A percentile compares a stretch with the other conserved stretches of the same genome.
phyloP scores from a whole-genome alignment of 1,284 basidiomycete species.

The Pseudozyma sp. region DNA sequence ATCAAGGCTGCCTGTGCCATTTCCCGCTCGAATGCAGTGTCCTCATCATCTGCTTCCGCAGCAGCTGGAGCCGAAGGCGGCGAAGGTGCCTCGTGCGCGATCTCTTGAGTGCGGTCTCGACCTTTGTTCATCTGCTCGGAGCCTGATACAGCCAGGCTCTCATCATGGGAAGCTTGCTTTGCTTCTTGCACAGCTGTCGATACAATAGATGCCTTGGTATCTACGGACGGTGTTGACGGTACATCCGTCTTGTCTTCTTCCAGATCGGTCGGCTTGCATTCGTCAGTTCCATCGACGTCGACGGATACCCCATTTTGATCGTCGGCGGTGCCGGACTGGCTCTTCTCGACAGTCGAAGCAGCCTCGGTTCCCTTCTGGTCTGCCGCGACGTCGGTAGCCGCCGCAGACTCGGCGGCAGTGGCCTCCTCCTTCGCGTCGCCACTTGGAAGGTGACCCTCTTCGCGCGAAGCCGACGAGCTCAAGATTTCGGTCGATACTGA shows the following conservation, averaged over 20 bases:
- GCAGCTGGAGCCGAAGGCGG: neutral
- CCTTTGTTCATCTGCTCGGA: neutral
- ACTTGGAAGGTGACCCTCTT: neutral
- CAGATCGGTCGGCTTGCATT: neutral
- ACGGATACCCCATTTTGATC: neutral
- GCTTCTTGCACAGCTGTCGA: neutral
- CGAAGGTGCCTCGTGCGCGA: constrained; percentile 7
- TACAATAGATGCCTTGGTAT: neutral
- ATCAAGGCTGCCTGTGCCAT: constrained; percentile 33
- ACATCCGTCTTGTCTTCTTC: neutral
- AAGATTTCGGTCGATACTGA: neutral
- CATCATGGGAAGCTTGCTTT: constrained; percentile 1
- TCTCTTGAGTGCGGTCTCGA: constrained; percentile 14
- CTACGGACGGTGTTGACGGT: neutral
- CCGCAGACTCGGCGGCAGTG: neutral
- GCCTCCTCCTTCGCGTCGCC: neutral
- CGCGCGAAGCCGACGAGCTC: neutral
- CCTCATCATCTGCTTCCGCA: neutral
- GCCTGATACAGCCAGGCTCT: neutral
- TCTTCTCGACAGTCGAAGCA: neutral
- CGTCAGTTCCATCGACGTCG: neutral
- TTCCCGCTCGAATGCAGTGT: constrained; percentile 13
- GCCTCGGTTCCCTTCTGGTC: neutral
- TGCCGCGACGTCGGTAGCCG: neutral
- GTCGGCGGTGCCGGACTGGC: neutral